These are phyloP conservation scores for Oidiodendron maius DNA, from an alignment of 495 filamentous ascomycete genomes.

Conservation along the genomic window DNA sequence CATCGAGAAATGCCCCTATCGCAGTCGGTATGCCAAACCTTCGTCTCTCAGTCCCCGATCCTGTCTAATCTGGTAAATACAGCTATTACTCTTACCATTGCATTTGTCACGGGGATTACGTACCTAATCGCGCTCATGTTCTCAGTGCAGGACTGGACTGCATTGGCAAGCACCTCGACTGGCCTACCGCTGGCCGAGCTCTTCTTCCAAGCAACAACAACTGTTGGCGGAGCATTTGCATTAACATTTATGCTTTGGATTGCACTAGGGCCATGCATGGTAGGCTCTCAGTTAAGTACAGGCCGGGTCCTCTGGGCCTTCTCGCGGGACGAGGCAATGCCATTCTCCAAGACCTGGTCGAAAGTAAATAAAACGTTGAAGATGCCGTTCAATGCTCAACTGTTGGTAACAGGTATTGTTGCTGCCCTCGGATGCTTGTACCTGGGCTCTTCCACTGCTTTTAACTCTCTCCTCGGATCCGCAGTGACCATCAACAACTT, in stretches of 20 bases:
- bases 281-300: conserved; percentile 53
- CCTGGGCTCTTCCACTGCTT: conserved; percentile 55
- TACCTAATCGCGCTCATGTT: conserved; percentile 60
- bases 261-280: conserved; percentile 56
- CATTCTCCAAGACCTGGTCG: conserved; percentile 62
- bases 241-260: conserved; percentile 68
- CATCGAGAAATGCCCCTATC: conserved; percentile 50
- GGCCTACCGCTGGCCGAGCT: conserved; percentile 53
- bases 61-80: conserved; percentile 57
- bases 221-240: conserved; percentile 61
- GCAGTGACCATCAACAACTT: conserved; percentile 59
- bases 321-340: conserved; percentile 17
- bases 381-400: conserved; percentile 51
- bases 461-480: conserved; percentile 62
- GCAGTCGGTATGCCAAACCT: conserved; percentile 47
- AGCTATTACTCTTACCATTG: conserved; percentile 51
- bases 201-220: conserved; percentile 54
- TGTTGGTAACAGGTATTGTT: conserved; percentile 48
- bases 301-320: conserved; percentile 45
- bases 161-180: conserved; percentile 45
- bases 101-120: conserved; percentile 53
- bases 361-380: conserved; percentile 47
- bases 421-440: conserved; percentile 57
- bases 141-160: conserved; percentile 46
- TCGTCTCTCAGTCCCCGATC: too few species aligned